Evolutionary conservation across 2,329 filamentous ascomycete species (phyloP).

Genomic region (Penicillium frequentans): DNA sequence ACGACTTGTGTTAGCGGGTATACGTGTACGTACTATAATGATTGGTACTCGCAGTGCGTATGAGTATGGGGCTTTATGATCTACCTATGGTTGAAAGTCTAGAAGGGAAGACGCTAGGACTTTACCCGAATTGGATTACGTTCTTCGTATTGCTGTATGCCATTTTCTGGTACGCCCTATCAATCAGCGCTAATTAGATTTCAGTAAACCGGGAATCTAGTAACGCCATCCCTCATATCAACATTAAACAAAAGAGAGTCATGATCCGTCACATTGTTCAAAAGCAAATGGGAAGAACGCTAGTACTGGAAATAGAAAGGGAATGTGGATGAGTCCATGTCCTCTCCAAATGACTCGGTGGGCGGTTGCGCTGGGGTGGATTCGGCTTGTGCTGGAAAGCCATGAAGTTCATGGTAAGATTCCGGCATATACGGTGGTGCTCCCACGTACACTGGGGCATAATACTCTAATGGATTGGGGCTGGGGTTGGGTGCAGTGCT

Average conservation of each 20-base stretch:
- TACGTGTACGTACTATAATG: conserved; percentile 27
- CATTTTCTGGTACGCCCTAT: not conserved
- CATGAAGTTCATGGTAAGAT: conserved; percentile 6
- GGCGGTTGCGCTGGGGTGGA: conserved; percentile 8
- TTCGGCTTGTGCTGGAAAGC: conserved; percentile 5
- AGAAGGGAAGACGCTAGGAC: not conserved
- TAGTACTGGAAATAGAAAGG: conserved; percentile 32
- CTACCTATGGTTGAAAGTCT: not conserved
- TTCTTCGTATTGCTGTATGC: not conserved
- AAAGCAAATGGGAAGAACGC: not conserved
- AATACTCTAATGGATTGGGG: conserved; percentile 7
- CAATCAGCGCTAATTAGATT: not conserved
- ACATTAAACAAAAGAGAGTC: not conserved
- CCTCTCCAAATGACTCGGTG: conserved; percentile 11
- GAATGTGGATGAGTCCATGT: conserved; percentile 18
- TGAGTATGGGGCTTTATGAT: conserved; percentile 1
- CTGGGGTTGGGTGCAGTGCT: not conserved
- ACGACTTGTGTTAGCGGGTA: conserved; percentile 26
- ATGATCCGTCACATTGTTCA: not conserved
- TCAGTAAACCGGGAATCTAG: not conserved
- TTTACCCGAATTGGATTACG: not conserved
- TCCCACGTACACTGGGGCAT: conserved; percentile 9
- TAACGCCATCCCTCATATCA: not conserved
- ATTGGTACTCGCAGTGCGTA: conserved; percentile 34
- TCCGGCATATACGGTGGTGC: conserved; percentile 11